Base-by-base conservation (phyloP, 805 yeast species). In the Candida sphagnicola region DNA sequence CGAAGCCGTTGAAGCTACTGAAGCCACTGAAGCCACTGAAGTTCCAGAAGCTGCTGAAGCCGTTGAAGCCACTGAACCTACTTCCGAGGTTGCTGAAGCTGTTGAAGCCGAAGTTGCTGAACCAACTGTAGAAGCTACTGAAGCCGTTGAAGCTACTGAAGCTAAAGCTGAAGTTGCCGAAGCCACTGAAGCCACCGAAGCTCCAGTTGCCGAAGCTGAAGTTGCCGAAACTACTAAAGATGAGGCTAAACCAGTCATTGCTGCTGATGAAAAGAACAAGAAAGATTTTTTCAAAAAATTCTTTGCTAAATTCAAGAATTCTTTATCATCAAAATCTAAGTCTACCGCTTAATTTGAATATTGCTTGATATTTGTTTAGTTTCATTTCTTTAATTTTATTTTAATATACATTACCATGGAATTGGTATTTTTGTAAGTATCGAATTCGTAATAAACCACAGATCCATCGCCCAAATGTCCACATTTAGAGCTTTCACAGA, bases 251-350 rank as follows among this genome's bases (percentile, higher is more conserved):
- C 40, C 24, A 5, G 52, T 42, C 18, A 54, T 53, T 43, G 60
- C 51, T 32, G 63, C 56, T 32, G 62, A 60, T 40, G 64, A 60
- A 19, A 51, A 48, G n/a, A 66, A 64, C 53, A 63, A 63, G 59
- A 57, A 53, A 40, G 64, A 62, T 41, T 47, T 62, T 44, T 62
- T 65, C 53, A 62, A 56, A 52, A 67, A 54, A 45, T 49, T 65
- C 37, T 53, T 65, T 49, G 45, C 42, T 42, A 65, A 61, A 49
- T 64, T 65, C 54, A 65, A 55, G 53, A 61, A 61, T 44, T 48
- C 63, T 5, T 33, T 33, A 23, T 26, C 29, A 12, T 26, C 29
- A 8, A 26, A 21, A 21, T 21, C 29, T 21, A 21, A 21, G 10
- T 21, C 24, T 21, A 21, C 24, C 10, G n/a, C n/a, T n/a, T n/a